Percentiles rank a stretch among this genome's conserved stretches.
Evolutionary conservation across 345 rosid genomes (phyloP).

Genomic region (Hypericum perforatum): DNA sequence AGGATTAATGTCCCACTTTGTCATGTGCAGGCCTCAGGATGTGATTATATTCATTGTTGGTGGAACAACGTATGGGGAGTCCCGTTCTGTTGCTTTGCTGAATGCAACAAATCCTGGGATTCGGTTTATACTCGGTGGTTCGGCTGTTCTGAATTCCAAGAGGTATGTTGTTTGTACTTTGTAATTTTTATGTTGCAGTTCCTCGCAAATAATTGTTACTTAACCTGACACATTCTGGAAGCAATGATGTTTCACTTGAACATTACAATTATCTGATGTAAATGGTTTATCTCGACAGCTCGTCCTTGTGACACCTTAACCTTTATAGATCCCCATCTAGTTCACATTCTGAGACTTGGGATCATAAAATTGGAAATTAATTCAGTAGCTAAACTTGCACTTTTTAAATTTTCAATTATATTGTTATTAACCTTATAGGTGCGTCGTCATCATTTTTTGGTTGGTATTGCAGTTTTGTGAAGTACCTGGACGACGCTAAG

Average conservation of each 20-base stretch:
- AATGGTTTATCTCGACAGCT: too few species aligned
- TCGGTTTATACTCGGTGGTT: constrained; percentile 84
- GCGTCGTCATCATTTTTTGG: neutral
- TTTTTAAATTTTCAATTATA: neutral
- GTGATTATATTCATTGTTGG: constrained; percentile 88
- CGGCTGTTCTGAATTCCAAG: constrained; percentile 68
- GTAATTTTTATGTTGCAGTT: neutral
- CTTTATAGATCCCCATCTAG: too few species aligned
- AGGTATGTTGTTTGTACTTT: constrained; percentile 34
- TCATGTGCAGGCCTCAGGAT: constrained; percentile 67
- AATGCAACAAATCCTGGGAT: constrained; percentile 71
- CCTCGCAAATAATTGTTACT: neutral
- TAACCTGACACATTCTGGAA: neutral
- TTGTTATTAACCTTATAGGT: neutral
- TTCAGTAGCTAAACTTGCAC: too few species aligned
- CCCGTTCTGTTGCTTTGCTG: constrained; percentile 70
- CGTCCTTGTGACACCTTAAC: too few species aligned
- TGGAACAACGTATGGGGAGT: constrained; percentile 94
- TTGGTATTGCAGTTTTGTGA: constrained; percentile 49
- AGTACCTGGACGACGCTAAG: constrained; percentile 80
- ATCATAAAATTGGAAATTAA: too few species aligned
- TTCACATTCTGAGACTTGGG: too few species aligned
- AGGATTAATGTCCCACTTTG: constrained; percentile 3
- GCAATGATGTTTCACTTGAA: too few species aligned
- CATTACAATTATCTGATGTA: too few species aligned